Conservation (phyloP, 345 rosid species). For the Geranium brycei region DNA sequence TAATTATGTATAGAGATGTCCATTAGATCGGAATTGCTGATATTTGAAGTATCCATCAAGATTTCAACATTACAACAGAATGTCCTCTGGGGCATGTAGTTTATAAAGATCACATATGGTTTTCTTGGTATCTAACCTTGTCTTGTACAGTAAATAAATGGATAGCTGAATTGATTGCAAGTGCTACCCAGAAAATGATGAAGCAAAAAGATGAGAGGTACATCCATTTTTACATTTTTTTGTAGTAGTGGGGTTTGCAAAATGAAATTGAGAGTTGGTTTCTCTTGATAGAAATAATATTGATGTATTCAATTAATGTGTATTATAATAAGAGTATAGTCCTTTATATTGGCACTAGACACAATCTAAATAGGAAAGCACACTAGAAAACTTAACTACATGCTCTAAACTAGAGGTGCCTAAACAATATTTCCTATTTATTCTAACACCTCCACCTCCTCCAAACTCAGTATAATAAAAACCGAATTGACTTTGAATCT, state of each 20-base stretch:
- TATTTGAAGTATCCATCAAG: neutral
- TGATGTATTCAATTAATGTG: too few relatives aligned
- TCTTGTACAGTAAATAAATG: conserved; percentile 65
- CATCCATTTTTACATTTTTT: conserved; percentile 1
- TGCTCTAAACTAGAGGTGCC: too few relatives aligned
- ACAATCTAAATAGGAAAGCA: too few relatives aligned
- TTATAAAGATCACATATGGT: conserved; percentile 1
- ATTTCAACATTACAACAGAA: neutral
- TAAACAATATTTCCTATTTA: too few relatives aligned
- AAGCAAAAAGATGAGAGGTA: conserved; percentile 96
- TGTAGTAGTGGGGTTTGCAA: neutral
- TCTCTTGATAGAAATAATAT: neutral
- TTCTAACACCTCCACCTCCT: too few relatives aligned
- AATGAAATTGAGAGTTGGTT: neutral
- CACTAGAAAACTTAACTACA: too few relatives aligned
- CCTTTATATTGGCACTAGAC: too few relatives aligned
- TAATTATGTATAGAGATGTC: neutral
- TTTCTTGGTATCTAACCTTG: conserved; percentile 6
- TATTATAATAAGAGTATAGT: too few relatives aligned
- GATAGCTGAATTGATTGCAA: conserved; percentile 73
- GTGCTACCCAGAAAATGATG: conserved; percentile 92
- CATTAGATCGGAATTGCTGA: neutral
- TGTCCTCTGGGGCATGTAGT: neutral
- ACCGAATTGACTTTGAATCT: too few relatives aligned
- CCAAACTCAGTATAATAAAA: too few relatives aligned